Evolutionary conservation across 2,329 filamentous ascomycete genomes (phyloP).

Genomic region (Alternaria alternata): DNA sequence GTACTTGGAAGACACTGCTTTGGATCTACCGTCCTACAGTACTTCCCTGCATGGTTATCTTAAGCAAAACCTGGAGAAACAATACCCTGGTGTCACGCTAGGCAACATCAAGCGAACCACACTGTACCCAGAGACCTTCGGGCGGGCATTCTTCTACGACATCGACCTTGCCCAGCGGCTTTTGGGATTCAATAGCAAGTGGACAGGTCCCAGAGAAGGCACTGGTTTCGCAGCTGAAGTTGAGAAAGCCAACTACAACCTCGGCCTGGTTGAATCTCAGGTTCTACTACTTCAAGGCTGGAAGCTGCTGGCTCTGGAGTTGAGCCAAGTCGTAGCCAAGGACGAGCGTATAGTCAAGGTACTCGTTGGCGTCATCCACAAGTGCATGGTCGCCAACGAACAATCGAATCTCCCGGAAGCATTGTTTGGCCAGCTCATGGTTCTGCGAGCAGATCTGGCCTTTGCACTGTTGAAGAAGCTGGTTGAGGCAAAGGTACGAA

Average conservation of each 20-base stretch:
- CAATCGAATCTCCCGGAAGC: slow-evolving; percentile 75
- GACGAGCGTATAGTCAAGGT: slow-evolving; percentile 69
- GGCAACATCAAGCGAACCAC: slow-evolving; percentile 80
- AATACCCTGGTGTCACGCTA: slow-evolving; percentile 77
- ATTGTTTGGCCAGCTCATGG: slow-evolving; percentile 81
- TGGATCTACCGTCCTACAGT: slow-evolving; percentile 84
- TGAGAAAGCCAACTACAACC: slow-evolving; percentile 84
- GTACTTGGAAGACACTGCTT: slow-evolving; percentile 81
- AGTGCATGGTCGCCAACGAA: slow-evolving; percentile 81
- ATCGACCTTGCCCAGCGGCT: slow-evolving; percentile 77
- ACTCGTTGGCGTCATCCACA: slow-evolving; percentile 76
- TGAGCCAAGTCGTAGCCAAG: slow-evolving; percentile 70
- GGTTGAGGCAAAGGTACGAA: slow-evolving; percentile 63
- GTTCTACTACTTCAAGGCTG: slow-evolving; percentile 86
- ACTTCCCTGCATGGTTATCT: slow-evolving; percentile 85
- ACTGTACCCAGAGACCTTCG: slow-evolving; percentile 71
- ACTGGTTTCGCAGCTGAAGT: slow-evolving; percentile 85
- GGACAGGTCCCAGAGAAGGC: slow-evolving; percentile 65
- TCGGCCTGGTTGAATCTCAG: slow-evolving; percentile 92
- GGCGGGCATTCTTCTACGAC: slow-evolving; percentile 84
- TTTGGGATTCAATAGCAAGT: slow-evolving; percentile 78
- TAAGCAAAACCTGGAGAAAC: slow-evolving; percentile 80
- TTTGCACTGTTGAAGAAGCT: slow-evolving; percentile 84
- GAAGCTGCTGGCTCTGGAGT: slow-evolving; percentile 85
- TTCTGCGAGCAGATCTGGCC: slow-evolving; percentile 79